A percentile compares a stretch with the other conserved stretches of the same genome.
Conservation (phyloP, 768 basidiomycete genomes). For the Epithele typhae region DNA sequence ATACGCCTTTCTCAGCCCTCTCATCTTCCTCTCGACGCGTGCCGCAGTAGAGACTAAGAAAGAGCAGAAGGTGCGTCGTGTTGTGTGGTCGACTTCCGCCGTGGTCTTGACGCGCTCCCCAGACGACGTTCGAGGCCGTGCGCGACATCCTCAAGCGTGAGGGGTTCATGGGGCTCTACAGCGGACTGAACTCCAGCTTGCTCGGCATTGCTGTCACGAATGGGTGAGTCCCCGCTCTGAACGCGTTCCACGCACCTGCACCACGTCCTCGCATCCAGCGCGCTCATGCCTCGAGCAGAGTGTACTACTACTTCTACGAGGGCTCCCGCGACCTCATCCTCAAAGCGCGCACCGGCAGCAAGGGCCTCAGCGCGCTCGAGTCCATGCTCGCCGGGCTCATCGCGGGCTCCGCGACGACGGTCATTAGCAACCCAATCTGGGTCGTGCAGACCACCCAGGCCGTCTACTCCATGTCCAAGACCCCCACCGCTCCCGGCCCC, state of each 20-base stretch:
- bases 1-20: constrained; percentile 50
- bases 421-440: constrained; percentile 95
- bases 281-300: constrained; percentile 40
- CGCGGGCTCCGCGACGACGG: constrained; percentile 85
- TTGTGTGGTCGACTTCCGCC: neutral
- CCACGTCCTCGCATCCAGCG: neutral
- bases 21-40: constrained; percentile 88
- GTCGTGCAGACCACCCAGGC: constrained; percentile 91
- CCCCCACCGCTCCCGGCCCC: neutral
- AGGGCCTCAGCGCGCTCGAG: constrained; percentile 79
- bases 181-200: constrained; percentile 79
- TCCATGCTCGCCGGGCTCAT: constrained; percentile 86
- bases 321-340: constrained; percentile 56
- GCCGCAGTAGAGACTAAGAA: constrained; percentile 87
- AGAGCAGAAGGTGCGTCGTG: constrained; percentile 55
- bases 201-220: constrained; percentile 93
- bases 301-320: constrained; percentile 93
- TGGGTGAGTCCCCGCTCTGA: constrained; percentile 44
- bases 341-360: constrained; percentile 46
- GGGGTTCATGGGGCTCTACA: constrained; percentile 81
- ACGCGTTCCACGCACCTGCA: neutral
- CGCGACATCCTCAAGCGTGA: constrained; percentile 79
- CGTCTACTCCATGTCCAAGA: constrained; percentile 45
- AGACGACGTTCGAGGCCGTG: constrained; percentile 66
- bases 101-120: constrained; percentile 4